phyloP scores from a whole-genome alignment of 129 eudicot species.

The Chrysanthemum makinoi region DNA sequence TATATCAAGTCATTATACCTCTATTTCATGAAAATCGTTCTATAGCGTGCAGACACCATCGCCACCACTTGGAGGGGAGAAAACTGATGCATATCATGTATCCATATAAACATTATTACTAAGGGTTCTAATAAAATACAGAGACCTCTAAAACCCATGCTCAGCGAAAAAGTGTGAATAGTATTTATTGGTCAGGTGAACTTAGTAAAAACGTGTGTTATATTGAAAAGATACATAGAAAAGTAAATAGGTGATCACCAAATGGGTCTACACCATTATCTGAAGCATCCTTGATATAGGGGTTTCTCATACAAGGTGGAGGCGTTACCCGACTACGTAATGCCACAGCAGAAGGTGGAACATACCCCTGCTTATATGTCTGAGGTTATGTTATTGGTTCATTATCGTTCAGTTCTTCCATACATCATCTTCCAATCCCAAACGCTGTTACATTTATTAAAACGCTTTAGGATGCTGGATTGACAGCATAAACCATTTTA shows the following conservation, averaged over 20 bases:
- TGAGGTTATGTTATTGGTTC: conserved; percentile 25
- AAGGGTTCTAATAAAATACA: too few relatives aligned
- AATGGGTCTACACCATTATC: too few relatives aligned
- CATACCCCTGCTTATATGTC: conserved; percentile 45
- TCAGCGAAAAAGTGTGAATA: too few relatives aligned
- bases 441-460: conserved; percentile 30
- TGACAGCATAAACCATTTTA: conserved; percentile 28
- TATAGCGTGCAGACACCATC: conserved; percentile 80
- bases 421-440: conserved; percentile 40
- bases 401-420: conserved; percentile 39
- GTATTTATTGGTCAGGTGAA: too few relatives aligned
- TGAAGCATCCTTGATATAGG: too few relatives aligned
- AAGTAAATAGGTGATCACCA: too few relatives aligned
- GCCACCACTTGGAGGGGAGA: conserved; percentile 49
- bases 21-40: conserved; percentile 86
- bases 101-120: too few relatives aligned
- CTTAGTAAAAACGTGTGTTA: too few relatives aligned
- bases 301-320: too few relatives aligned
- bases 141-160: too few relatives aligned
- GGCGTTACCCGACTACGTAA: conserved; percentile 91
- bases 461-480: conserved; percentile 4
- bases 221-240: too few relatives aligned
- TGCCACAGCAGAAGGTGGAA: conserved; percentile 90
- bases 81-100: conserved; percentile 43
- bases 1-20: conserved; percentile 36